Conservation (phyloP, 768 basidiomycete species). For the Myochromella boudieri region DNA sequence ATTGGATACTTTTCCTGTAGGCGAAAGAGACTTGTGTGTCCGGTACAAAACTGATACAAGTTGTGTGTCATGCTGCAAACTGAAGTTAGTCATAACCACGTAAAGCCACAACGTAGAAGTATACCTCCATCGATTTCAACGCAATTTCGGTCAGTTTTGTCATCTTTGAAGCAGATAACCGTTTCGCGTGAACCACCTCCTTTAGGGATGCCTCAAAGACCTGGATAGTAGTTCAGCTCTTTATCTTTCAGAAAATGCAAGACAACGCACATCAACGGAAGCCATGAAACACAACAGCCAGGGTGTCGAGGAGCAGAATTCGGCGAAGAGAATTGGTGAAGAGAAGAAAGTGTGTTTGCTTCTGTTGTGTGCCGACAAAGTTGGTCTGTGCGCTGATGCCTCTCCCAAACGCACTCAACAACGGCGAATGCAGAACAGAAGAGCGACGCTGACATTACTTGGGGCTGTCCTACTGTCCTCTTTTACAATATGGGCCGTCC, state of each 20-base stretch:
- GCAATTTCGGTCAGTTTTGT: conserved; percentile 72
- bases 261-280: conserved; percentile 36
- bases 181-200: conserved; percentile 79
- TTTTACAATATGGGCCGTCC: conserved; percentile 85
- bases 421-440: conserved; percentile 58
- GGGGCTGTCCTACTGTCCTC: conserved; percentile 62
- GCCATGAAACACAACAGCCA: conserved; percentile 32
- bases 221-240: conserved; percentile 37
- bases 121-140: conserved; percentile 74
- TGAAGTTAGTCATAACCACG: neutral
- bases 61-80: conserved; percentile 72
- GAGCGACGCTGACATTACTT: conserved; percentile 74
- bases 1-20: conserved; percentile 75
- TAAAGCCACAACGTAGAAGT: conserved; percentile 20
- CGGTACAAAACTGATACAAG: conserved; percentile 88
- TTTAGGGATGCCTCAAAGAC: conserved; percentile 80
- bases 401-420: conserved; percentile 3
- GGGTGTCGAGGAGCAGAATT: conserved; percentile 10
- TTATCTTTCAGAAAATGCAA: neutral
- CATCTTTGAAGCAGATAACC: conserved; percentile 88
- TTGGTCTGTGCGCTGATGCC: conserved; percentile 27
- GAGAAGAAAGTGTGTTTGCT: conserved; percentile 31
- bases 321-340: conserved; percentile 15
- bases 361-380: conserved; percentile 18
- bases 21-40: conserved; percentile 77